Evolutionary conservation across 164 flowering plant species (phyloP).

Genomic region (Warburgia ugandensis): DNA sequence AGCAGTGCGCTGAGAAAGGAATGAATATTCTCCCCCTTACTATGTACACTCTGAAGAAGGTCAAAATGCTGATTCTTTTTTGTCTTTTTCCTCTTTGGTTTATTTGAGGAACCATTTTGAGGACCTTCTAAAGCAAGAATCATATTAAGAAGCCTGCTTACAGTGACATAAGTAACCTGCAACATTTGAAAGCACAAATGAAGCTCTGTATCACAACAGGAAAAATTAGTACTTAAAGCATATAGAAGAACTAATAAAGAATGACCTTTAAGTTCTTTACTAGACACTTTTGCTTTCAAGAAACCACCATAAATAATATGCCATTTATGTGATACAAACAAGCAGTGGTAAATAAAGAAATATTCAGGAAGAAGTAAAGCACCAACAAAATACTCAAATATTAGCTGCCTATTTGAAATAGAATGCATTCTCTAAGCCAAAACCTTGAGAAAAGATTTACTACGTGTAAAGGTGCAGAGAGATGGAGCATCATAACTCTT

Average conservation of each 20-base stretch:
- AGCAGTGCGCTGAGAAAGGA: constrained; percentile 60
- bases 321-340: too few species aligned
- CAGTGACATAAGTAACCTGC: constrained; percentile 48
- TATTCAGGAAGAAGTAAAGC: too few species aligned
- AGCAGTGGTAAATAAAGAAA: too few species aligned
- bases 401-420: too few species aligned
- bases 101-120: constrained; percentile 12
- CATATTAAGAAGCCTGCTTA: constrained; percentile 34
- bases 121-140: constrained; percentile 21
- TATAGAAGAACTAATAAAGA: background rate
- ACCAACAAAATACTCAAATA: too few species aligned
- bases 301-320: too few species aligned
- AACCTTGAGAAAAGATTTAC: too few species aligned
- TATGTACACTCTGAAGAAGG: constrained; percentile 12
- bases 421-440: too few species aligned
- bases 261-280: too few species aligned
- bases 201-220: background rate
- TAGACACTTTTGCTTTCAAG: too few species aligned
- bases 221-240: background rate
- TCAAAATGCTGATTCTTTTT: constrained; percentile 9
- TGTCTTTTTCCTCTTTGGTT: constrained; percentile 46
- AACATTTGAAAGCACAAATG: constrained; percentile 8
- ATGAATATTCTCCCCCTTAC: constrained; percentile 28
- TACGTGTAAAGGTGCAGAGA: too few species aligned
- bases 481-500: too few species aligned